Percentiles rank a stretch among this genome's conserved stretches.
Evolutionary conservation across 2,329 filamentous ascomycete species (phyloP).

Genomic region (Magnaporthales sp.): DNA sequence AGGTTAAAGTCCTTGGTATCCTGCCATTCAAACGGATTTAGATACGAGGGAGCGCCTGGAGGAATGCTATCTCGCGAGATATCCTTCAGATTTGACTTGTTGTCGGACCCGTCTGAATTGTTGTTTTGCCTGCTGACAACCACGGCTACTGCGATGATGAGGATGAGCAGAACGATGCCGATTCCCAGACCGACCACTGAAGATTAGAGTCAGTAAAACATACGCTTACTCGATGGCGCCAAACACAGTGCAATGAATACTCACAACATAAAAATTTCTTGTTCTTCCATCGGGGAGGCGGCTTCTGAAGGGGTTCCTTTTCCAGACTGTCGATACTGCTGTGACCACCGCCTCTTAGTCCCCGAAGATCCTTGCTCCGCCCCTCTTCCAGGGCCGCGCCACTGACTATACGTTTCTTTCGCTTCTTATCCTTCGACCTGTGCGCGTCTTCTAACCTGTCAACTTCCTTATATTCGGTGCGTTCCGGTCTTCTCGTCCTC

Average conservation of each 20-base stretch:
- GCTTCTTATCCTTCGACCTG: constrained; percentile 7
- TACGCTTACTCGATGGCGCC: background rate
- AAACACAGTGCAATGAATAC: constrained; percentile 18
- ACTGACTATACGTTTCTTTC: constrained; percentile 56
- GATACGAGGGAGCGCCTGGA: constrained; percentile 57
- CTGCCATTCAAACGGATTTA: constrained; percentile 89
- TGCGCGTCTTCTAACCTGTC: constrained; percentile 9
- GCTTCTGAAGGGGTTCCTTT: constrained; percentile 32
- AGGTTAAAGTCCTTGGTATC: constrained; percentile 88
- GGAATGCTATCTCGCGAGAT: constrained; percentile 52
- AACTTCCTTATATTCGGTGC: constrained; percentile 7
- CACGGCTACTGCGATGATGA: constrained; percentile 61
- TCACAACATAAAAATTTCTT: constrained; percentile 48
- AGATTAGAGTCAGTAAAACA: background rate
- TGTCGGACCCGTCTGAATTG: constrained; percentile 26
- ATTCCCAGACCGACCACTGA: constrained; percentile 46
- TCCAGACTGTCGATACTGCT: constrained; percentile 40
- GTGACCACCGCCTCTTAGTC: constrained; percentile 32
- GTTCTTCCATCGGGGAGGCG: constrained; percentile 33
- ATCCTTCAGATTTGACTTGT: constrained; percentile 38
- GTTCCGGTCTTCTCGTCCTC: constrained; percentile 4
- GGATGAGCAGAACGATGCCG: constrained; percentile 46
- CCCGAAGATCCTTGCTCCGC: constrained; percentile 23
- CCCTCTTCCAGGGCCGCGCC: constrained; percentile 64
- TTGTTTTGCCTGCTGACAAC: constrained; percentile 51